These are phyloP conservation scores for Aureobasidium uvarum DNA, from an alignment of 2,329 filamentous ascomycete genomes.

Conservation along the genomic window DNA sequence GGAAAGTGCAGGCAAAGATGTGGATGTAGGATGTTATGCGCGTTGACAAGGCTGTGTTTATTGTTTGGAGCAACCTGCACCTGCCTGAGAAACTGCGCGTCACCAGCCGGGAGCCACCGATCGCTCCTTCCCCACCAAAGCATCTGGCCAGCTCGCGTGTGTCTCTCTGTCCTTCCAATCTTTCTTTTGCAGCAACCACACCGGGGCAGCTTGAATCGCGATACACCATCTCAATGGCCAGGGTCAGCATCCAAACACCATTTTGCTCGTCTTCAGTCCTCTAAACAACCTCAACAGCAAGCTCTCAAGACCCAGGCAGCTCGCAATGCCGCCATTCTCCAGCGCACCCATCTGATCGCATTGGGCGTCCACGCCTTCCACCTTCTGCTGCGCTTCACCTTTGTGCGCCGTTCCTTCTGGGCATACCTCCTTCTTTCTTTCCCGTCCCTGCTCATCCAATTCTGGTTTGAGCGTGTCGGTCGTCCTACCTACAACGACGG, in stretches of 20 bases:
- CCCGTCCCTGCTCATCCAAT: slow-evolving; percentile 76
- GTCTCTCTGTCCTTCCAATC: neutral
- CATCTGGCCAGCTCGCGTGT: slow-evolving; percentile 16
- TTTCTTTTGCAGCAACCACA: neutral
- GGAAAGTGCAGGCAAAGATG: neutral
- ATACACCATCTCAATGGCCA: slow-evolving; percentile 8
- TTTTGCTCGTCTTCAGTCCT: neutral
- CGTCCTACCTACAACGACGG: slow-evolving; percentile 68
- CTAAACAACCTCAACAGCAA: slow-evolving; percentile 42
- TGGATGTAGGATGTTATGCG: slow-evolving; percentile 1
- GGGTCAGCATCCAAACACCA: neutral
- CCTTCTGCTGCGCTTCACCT: slow-evolving; percentile 64
- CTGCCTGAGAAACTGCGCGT: slow-evolving; percentile 16
- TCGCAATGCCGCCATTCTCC: slow-evolving; percentile 73
- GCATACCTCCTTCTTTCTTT: slow-evolving; percentile 70
- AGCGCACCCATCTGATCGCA: slow-evolving; percentile 76
- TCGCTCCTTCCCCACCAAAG: neutral
- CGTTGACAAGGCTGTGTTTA: slow-evolving; percentile 20
- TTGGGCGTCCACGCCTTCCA: slow-evolving; percentile 70
- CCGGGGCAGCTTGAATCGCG: neutral
- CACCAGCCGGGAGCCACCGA: neutral
- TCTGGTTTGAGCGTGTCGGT: slow-evolving; percentile 79
- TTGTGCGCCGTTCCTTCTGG: slow-evolving; percentile 53
- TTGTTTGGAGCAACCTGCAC: slow-evolving; percentile 7
- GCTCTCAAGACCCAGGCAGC: slow-evolving; percentile 64